These are phyloP conservation scores for Eucalyptus globulus DNA, from an alignment of 345 rosid species.

Conservation along the genomic window DNA sequence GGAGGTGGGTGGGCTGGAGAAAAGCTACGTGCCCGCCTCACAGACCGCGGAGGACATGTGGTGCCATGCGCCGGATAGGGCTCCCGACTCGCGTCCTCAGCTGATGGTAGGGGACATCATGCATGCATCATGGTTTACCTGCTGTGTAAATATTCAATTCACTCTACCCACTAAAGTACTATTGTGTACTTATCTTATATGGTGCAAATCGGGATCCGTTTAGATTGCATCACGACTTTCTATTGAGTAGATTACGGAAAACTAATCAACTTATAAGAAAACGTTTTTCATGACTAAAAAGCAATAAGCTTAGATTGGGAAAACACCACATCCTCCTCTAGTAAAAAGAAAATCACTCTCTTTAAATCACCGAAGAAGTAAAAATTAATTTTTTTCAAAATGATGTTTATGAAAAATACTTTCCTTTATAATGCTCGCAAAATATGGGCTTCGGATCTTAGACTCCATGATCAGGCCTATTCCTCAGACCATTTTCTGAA, in stretches of 20 bases:
- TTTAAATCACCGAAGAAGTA: neutral
- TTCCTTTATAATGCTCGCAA: neutral
- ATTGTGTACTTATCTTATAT: neutral
- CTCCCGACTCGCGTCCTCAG: neutral
- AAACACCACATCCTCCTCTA: neutral
- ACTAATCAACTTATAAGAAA: neutral
- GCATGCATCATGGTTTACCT: neutral
- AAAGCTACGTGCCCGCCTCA: neutral
- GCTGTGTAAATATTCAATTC: neutral
- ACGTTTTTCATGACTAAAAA: neutral
- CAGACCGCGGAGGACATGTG: neutral
- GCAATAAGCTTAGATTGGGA: neutral
- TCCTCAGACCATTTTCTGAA: neutral
- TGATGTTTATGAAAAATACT: neutral
- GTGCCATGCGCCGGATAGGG: neutral
- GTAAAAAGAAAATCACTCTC: neutral
- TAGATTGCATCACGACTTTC: neutral
- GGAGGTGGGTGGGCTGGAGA: neutral
- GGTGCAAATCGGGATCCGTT: neutral
- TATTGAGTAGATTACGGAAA: neutral
- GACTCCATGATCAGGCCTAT: neutral
- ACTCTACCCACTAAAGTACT: neutral
- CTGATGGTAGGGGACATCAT: neutral
- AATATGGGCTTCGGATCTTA: neutral
- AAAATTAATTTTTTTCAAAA: neutral